These are phyloP conservation scores for Oryza glaberrima DNA, from an alignment of 176 grass and related monocot genomes.

Conservation along the genomic window DNA sequence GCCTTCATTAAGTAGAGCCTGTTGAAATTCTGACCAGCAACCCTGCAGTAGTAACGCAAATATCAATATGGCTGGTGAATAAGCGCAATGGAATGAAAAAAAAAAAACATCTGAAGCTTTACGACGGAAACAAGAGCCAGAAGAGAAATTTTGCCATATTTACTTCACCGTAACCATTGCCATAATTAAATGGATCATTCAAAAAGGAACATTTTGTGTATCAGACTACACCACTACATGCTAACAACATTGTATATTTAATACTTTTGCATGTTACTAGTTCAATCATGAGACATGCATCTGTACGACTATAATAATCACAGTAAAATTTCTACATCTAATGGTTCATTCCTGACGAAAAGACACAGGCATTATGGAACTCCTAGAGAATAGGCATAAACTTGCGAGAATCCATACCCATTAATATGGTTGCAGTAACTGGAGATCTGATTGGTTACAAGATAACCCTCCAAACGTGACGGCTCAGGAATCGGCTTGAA, in stretches of 20 bases:
- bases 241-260: too few species aligned
- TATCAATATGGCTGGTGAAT: not conserved
- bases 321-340: not conserved
- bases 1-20: conserved; percentile 88
- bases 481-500: conserved; percentile 97
- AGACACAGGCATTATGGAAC: not conserved
- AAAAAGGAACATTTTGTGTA: too few species aligned
- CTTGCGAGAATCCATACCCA: conserved; percentile 53
- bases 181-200: too few species aligned
- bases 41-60: conserved; percentile 49
- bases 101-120: not conserved
- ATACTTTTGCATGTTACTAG: too few species aligned
- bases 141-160: not conserved
- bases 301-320: too few species aligned
- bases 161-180: not conserved
- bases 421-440: conserved; percentile 99
- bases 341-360: not conserved
- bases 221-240: too few species aligned
- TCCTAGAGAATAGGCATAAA: not conserved
- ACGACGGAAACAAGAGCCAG: not conserved
- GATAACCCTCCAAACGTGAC: conserved; percentile 90
- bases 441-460: conserved; percentile 95
- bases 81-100: not conserved
- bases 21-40: conserved; percentile 83
- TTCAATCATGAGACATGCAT: too few species aligned